Percentiles rank a stretch among this genome's conserved stretches.
phyloP scores from a whole-genome alignment of 2,329 filamentous ascomycete species.

The Cytospora chrysosperma region DNA sequence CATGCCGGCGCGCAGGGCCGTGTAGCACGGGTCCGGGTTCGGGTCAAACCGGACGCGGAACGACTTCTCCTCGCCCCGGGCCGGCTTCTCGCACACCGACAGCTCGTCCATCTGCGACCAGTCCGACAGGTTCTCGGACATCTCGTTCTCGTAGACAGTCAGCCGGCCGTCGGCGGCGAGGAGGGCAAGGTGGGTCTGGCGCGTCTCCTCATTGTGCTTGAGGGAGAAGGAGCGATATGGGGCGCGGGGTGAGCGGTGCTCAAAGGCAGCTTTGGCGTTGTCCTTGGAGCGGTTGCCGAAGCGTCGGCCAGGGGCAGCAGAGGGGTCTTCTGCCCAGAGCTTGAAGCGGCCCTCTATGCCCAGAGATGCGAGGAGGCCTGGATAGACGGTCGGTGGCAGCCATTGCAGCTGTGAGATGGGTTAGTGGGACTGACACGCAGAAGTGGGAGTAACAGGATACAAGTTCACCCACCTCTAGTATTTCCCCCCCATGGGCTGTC shows the following conservation, averaged over 20 bases:
- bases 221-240: constrained; percentile 83
- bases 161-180: constrained; percentile 80
- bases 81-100: constrained; percentile 67
- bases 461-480: constrained; percentile 69
- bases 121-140: constrained; percentile 75
- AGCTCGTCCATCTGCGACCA: constrained; percentile 77
- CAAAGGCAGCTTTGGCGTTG: constrained; percentile 51
- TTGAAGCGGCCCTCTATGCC: constrained; percentile 88
- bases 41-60: constrained; percentile 89
- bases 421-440: constrained; percentile 22
- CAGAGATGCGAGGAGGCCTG: constrained; percentile 80
- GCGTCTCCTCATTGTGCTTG: constrained; percentile 74
- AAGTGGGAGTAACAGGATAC: neutral
- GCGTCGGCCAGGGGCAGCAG: constrained; percentile 73
- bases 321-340: constrained; percentile 89
- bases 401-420: constrained; percentile 70
- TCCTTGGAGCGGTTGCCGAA: constrained; percentile 65
- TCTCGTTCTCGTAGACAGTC: constrained; percentile 79
- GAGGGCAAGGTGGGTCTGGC: constrained; percentile 81
- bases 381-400: constrained; percentile 87
- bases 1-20: constrained; percentile 76
- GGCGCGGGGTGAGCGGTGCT: constrained; percentile 57
- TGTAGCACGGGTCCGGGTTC: constrained; percentile 77
- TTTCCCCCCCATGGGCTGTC: constrained; percentile 86
- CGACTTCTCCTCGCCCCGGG: constrained; percentile 79